Evolutionary conservation across 371 early-diverging fungal genomes (phyloP).

Genomic region (Basidiobolus meristosporus): DNA sequence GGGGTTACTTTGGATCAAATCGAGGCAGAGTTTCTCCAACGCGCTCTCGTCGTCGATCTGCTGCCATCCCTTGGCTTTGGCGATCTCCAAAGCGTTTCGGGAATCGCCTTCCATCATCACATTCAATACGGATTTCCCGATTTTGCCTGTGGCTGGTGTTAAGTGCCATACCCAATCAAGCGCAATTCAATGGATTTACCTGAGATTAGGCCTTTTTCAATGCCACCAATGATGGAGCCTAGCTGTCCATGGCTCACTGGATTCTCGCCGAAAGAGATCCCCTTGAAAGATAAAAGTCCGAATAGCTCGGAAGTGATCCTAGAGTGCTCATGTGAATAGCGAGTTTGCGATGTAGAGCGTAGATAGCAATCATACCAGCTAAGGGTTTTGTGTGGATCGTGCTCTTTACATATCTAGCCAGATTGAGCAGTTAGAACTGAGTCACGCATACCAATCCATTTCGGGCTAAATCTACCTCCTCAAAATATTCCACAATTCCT

Average conservation of each 20-base stretch:
- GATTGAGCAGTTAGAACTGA: background rate
- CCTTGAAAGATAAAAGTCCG: constrained; percentile 41
- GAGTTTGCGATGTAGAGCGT: background rate
- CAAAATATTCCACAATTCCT: constrained; percentile 52
- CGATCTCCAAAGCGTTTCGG: constrained; percentile 28
- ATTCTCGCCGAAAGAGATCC: constrained; percentile 24
- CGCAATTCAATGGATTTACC: too few species aligned
- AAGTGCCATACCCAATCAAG: background rate
- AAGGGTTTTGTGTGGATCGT: constrained; percentile 16
- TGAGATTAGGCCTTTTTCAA: constrained; percentile 32
- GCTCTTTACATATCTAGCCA: constrained; percentile 13
- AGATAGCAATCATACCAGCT: constrained; percentile 15
- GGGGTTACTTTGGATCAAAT: constrained; percentile 24
- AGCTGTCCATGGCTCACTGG: constrained; percentile 35
- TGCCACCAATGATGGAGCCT: constrained; percentile 36
- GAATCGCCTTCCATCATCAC: constrained; percentile 39
- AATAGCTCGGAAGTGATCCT: constrained; percentile 67
- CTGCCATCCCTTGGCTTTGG: constrained; percentile 44
- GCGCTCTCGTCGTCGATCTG: constrained; percentile 25
- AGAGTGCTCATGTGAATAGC: constrained; percentile 3
- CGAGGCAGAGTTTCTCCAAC: constrained; percentile 23
- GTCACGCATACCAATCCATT: background rate
- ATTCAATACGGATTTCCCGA: constrained; percentile 41
- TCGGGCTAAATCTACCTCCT: constrained; percentile 16
- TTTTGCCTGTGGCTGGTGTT: constrained; percentile 21